Percentiles rank a stretch among this genome's conserved stretches.
Evolutionary conservation across 768 basidiomycete species (phyloP).

Genomic region (Dacryopinax spathularia): DNA sequence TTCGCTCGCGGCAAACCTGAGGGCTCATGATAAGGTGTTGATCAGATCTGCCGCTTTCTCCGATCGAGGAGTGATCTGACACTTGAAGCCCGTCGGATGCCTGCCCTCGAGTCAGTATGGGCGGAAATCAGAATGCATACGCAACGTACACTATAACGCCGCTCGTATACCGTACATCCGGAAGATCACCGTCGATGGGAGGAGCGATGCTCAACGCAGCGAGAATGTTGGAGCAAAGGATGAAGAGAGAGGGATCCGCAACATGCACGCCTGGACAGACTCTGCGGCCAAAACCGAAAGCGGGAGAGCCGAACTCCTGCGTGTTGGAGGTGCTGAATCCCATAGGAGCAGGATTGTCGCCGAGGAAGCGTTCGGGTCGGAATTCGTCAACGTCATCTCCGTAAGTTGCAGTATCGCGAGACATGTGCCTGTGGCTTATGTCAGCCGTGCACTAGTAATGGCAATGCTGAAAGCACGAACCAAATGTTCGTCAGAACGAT

Average conservation of each 20-base stretch:
- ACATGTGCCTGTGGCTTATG: background rate
- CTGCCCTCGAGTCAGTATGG: background rate
- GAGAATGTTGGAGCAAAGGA: background rate
- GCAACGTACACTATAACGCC: background rate
- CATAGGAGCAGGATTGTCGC: background rate
- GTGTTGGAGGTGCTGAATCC: background rate
- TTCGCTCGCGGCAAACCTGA: too few relatives aligned
- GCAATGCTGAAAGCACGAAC: conserved; percentile 3
- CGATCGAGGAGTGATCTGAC: background rate
- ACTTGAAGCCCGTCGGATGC: background rate
- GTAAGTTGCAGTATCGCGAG: background rate
- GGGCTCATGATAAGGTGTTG: too few relatives aligned
- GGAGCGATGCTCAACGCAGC: background rate
- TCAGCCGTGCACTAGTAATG: background rate
- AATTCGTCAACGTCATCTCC: background rate
- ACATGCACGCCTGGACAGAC: background rate
- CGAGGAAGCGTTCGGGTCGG: background rate
- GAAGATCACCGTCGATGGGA: background rate
- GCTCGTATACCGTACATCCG: background rate
- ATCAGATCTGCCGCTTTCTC: background rate
- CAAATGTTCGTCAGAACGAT: conserved; percentile 19
- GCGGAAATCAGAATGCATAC: background rate
- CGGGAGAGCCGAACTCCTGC: background rate
- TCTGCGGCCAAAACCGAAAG: background rate
- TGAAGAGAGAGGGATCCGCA: background rate